Evolutionary conservation across 805 yeast genomes (phyloP).

Genomic region (Starmera caribaea): DNA sequence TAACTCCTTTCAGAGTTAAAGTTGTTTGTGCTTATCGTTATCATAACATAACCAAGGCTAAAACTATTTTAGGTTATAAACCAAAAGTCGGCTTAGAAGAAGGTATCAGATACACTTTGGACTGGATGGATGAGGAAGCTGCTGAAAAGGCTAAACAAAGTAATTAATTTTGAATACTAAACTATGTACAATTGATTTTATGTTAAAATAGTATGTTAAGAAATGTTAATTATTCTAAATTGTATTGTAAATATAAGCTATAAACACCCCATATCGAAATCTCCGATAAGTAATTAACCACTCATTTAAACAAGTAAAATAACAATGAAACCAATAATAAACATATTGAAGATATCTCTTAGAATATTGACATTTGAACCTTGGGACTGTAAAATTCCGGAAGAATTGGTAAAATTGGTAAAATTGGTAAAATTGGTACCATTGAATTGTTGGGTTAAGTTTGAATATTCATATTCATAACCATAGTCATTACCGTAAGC

Average conservation of each 20-base stretch:
- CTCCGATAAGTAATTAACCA: too few relatives aligned
- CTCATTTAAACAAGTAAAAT: too few relatives aligned
- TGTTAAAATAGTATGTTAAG: background rate
- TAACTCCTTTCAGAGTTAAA: conserved; percentile 90
- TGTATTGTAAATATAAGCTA: too few relatives aligned
- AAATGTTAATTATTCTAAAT: too few relatives aligned
- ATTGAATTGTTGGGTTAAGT: background rate
- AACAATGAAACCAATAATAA: background rate
- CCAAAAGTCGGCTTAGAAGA: conserved; percentile 74
- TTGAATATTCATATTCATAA: background rate
- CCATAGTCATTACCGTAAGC: too few relatives aligned
- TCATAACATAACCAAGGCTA: conserved; percentile 87
- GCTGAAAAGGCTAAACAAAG: background rate
- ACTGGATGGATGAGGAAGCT: conserved; percentile 76
- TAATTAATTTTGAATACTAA: background rate
- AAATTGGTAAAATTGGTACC: background rate
- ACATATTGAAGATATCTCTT: background rate
- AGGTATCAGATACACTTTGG: conserved; percentile 71
- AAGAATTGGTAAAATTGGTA: background rate
- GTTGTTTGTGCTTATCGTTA: conserved; percentile 90
- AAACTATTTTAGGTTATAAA: conserved; percentile 59
- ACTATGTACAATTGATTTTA: background rate
- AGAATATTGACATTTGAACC: background rate
- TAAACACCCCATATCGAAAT: too few relatives aligned
- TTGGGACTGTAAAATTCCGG: background rate